Evolutionary conservation across 2,329 filamentous ascomycete species (phyloP), one percentile per base, ranked within the genome.

Genomic region (Aspergillus ustus): DNA sequence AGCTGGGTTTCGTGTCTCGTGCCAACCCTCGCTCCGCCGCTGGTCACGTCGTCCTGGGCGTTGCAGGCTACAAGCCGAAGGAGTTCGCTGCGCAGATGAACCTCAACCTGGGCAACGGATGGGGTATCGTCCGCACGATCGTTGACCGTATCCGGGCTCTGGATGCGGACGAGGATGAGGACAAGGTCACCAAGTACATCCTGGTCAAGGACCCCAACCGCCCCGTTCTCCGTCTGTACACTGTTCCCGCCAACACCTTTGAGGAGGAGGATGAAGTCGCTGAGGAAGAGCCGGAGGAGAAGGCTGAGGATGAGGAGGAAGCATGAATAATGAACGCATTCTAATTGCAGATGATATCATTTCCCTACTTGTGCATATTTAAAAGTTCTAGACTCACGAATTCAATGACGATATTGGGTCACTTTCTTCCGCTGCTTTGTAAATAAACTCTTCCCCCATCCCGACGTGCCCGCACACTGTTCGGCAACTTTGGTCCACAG

Each of bases 71-170:
- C 89, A 99, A 99, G 85, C 95, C 95, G 43, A 90, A 91, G 72
- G 96, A 99, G 76, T 98, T 99, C 71, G 95, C 95, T 66, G 86
- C 87, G 74, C 95, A 99, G 85, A 99, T 99, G 95, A 97, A 97
- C 82, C 81, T 99, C 73, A 96, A 93, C 73, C 86, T 98, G 61
- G 91, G 91, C 81, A 99, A 99, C 81, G 95, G 95, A 66, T 99
- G 95, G 95, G 95, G 95, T 78, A 98, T 99, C 68, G 95, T 99
- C 63, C 92, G 95, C 69, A 99, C 95, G 54, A 97, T 99, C 74
- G 92, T 92, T 71, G 95, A 99, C 80, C 96, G 98, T 56, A 78
- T 82, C 60, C 73, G 74, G 57, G 69, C 74, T 29, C 70, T 80
- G 57, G 72, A 76, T 67, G 75, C 77, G 31, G 74, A 79, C 20